Conservation (phyloP, 192 early-diverging fungal genomes). For the Diversispora eburnea region DNA sequence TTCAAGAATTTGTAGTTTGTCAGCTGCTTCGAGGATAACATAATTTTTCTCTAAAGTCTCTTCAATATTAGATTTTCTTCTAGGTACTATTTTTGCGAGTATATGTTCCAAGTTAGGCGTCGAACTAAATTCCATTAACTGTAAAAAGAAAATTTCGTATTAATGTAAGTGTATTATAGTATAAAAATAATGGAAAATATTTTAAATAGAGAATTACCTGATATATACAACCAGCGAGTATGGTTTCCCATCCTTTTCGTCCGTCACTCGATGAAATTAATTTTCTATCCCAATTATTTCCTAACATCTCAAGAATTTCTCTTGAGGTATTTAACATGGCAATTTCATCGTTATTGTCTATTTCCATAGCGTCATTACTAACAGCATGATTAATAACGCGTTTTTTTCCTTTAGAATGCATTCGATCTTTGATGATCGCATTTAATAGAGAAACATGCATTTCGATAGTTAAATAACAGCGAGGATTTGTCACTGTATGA, state of each 20-base stretch:
- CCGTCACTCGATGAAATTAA: conserved; percentile 30
- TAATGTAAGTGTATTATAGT: not conserved
- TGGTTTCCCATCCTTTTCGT: conserved; percentile 46
- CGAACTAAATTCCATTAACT: conserved; percentile 46
- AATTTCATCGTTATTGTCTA: not conserved
- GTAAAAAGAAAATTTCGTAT: not conserved
- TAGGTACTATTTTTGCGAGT: conserved; percentile 42
- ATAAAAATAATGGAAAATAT: not conserved
- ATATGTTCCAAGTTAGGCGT: conserved; percentile 46
- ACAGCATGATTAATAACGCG: not conserved
- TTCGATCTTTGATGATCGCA: conserved; percentile 11
- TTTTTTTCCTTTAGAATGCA: conserved; percentile 6
- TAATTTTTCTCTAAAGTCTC: conserved; percentile 44
- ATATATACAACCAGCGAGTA: conserved; percentile 49
- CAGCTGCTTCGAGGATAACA: conserved; percentile 38
- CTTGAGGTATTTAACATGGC: conserved; percentile 12
- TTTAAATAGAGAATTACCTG: conserved; percentile 34
- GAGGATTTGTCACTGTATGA: not conserved
- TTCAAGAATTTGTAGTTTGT: conserved; percentile 64
- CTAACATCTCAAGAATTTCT: conserved; percentile 40
- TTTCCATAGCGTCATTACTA: not conserved
- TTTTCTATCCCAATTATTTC: conserved; percentile 44
- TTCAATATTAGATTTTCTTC: conserved; percentile 31
- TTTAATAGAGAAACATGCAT: conserved; percentile 9
- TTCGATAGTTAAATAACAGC: not conserved